Percentiles rank a stretch among this genome's conserved stretches.
phyloP scores from a whole-genome alignment of 1,284 basidiomycete species.

The Ustilago sp. region DNA sequence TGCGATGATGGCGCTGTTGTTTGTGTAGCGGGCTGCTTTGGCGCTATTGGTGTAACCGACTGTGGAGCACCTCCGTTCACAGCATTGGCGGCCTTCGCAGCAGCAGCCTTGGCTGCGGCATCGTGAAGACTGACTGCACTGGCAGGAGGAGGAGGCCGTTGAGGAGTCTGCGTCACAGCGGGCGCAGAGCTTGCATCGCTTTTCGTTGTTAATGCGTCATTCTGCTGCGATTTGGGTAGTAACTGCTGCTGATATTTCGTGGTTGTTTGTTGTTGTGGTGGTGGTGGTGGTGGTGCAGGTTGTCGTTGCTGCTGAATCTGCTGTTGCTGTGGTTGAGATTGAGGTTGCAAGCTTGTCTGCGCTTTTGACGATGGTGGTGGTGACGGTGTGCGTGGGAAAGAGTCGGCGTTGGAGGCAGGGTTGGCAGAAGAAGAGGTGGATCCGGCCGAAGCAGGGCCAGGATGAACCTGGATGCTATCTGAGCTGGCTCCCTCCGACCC shows the following conservation, averaged over 20 bases:
- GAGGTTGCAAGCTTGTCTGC: slow-evolving; percentile 11
- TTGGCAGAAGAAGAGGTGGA: slow-evolving; percentile 33
- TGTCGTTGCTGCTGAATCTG: slow-evolving; percentile 1
- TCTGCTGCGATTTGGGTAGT: slow-evolving; percentile 1
- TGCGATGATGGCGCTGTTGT: background rate
- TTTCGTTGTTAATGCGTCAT: slow-evolving; percentile 9
- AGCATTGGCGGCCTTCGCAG: slow-evolving; percentile 22
- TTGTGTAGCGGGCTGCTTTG: slow-evolving; percentile 4
- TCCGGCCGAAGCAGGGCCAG: slow-evolving; percentile 52
- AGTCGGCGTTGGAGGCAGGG: slow-evolving; percentile 3
- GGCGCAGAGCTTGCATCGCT: background rate
- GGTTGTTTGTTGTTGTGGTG: background rate
- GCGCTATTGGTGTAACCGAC: slow-evolving; percentile 13
- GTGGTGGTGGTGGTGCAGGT: background rate
- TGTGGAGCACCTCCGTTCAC: slow-evolving; percentile 2
- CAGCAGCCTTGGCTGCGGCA: slow-evolving; percentile 33
- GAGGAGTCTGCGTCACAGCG: slow-evolving; percentile 1
- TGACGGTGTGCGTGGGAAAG: slow-evolving; percentile 17
- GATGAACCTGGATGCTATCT: slow-evolving; percentile 47
- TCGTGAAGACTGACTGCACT: slow-evolving; percentile 42
- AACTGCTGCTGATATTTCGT: background rate
- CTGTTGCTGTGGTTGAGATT: slow-evolving; percentile 1
- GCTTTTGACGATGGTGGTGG: slow-evolving; percentile 14
- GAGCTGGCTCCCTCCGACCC: slow-evolving; percentile 37
- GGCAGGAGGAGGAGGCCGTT: slow-evolving; percentile 27